A percentile compares a stretch with the other conserved stretches of the same genome.
phyloP scores from a whole-genome alignment of 176 grass and related monocot genomes.

The Pontederia paniculata region DNA sequence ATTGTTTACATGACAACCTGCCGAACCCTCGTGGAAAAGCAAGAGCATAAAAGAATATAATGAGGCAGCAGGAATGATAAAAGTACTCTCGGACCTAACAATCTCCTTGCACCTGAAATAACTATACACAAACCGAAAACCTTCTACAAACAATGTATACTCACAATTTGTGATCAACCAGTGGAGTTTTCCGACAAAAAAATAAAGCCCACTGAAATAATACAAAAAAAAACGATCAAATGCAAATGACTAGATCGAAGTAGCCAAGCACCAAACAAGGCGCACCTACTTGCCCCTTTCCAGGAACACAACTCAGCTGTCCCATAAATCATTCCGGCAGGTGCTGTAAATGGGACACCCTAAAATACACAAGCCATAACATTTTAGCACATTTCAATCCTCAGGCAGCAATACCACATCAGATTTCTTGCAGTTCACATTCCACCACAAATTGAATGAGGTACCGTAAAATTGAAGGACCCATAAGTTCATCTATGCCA shows the following conservation, averaged over 20 bases:
- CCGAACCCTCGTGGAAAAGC: too few relatives aligned
- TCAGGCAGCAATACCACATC: too few relatives aligned
- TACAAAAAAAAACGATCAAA: slow-evolving; percentile 9
- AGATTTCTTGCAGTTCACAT: neutral
- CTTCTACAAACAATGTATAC: slow-evolving; percentile 13
- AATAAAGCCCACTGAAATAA: slow-evolving; percentile 36
- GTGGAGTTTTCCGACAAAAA: slow-evolving; percentile 32
- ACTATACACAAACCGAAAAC: slow-evolving; percentile 26
- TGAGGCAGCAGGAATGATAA: too few relatives aligned
- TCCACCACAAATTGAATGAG: slow-evolving; percentile 18
- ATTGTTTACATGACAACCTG: too few relatives aligned
- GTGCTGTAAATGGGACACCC: neutral
- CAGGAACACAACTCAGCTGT: neutral
- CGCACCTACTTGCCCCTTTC: neutral
- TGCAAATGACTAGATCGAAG: slow-evolving; percentile 5
- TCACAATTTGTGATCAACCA: slow-evolving; percentile 11
- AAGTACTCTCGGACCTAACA: too few relatives aligned
- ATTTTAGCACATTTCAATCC: too few relatives aligned
- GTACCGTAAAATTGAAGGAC: slow-evolving; percentile 8
- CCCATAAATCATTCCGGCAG: neutral
- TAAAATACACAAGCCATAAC: neutral
- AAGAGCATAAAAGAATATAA: too few relatives aligned
- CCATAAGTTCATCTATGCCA: neutral
- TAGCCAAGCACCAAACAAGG: neutral
- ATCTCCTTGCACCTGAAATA: slow-evolving; percentile 14